Evolutionary conservation across 768 basidiomycete genomes (phyloP), one percentile per base, ranked within the genome.

Genomic region (Collybia sp.): DNA sequence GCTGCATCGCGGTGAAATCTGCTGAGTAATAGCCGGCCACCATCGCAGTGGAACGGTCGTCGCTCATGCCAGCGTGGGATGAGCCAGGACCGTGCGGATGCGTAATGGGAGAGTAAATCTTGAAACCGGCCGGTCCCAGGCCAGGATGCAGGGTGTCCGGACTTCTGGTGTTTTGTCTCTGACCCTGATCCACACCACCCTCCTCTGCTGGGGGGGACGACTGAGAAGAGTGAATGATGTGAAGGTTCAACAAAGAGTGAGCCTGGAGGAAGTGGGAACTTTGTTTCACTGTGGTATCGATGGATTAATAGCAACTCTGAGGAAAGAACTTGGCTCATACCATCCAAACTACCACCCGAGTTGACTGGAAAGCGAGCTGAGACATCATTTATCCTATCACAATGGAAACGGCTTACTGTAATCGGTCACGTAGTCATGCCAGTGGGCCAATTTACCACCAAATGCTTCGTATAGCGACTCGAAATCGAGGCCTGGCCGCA

Each of bases 211-310:
- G 60, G 2, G 66, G 61, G 0, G 75, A 59, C 1, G 79, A 65
- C 58, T 89, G 85, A 1, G 84, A 83, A 2, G 88, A 84, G 55
- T 92, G 88, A 43, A 93, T 87, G 60, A 93, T 85, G 59, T 93
- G 90, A 12, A 93, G 76, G 53, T 93, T 92, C 45, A 93, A 76
- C 1, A 89, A 69, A 0, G 88, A 75, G 48, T 92, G 86, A 0
- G 90, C 90, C 66, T 92, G 90, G 17, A 92, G 76, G 68, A 89
- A 92, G 57, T 88, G 85, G 0, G 88, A 87, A 47, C 83, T 82
- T 55, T 86, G 83, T 55, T 82, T 82, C 60, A 89, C 87, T 90
- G 52, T 12, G 25, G n/a, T 30, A 43, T 8, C 36, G 17, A 33
- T 18, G 41, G 38, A 30, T 33, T 18, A 48, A 15, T 25, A 25